These are phyloP conservation scores for Talaromyces sp. DNA, from an alignment of 2,329 filamentous ascomycete genomes.

Conservation along the genomic window DNA sequence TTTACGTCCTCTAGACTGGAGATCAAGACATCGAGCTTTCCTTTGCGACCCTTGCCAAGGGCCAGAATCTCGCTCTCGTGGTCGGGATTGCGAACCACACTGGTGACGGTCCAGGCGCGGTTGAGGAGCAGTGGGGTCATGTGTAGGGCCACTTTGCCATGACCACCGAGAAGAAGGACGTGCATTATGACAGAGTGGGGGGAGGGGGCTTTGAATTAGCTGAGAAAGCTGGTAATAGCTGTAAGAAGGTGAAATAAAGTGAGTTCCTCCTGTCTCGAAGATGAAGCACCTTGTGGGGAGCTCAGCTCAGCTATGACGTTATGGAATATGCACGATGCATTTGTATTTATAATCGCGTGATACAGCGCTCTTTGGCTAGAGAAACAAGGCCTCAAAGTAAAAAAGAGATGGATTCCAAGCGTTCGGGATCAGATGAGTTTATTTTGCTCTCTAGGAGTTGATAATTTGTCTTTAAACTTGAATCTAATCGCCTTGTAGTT, in stretches of 20 bases:
- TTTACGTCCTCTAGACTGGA: conserved; percentile 72
- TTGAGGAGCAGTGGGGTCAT: conserved; percentile 76
- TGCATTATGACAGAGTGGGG: conserved; percentile 31
- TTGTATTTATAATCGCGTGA: background rate
- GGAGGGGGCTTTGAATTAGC: background rate
- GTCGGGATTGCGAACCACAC: conserved; percentile 72
- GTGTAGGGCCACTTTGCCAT: conserved; percentile 75
- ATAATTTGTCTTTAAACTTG: background rate
- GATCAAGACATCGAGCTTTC: conserved; percentile 69
- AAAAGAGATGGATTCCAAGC: too few relatives aligned
- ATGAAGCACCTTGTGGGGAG: background rate
- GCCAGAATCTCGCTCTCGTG: conserved; percentile 67
- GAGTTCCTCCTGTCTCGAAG: background rate
- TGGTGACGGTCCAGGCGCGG: conserved; percentile 75
- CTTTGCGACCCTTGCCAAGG: conserved; percentile 60
- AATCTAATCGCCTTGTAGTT: too few relatives aligned
- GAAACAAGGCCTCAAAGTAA: too few relatives aligned
- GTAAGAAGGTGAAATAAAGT: background rate
- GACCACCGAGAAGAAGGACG: conserved; percentile 77
- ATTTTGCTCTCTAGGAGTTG: background rate
- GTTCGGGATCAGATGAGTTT: too few relatives aligned
- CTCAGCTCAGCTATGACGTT: conserved; percentile 5
- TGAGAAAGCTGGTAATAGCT: background rate
- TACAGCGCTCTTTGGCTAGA: too few relatives aligned
- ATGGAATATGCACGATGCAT: background rate